phyloP scores from a whole-genome alignment of 140 eudicot species.

The Cichorium intybus region DNA sequence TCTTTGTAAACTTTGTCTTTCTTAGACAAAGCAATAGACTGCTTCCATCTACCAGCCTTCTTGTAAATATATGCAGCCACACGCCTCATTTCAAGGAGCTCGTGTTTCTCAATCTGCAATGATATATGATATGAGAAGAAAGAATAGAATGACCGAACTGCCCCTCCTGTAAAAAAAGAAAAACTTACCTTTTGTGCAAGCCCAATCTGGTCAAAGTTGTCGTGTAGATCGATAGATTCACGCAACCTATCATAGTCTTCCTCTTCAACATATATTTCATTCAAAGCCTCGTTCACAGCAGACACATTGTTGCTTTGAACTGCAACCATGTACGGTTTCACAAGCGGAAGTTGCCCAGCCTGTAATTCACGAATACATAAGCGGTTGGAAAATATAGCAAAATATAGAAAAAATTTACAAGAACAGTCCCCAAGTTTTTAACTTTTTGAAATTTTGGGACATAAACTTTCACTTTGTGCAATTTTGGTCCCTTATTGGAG shows the following conservation, averaged over 20 bases:
- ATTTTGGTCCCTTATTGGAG: no score
- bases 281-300: constrained; percentile 97
- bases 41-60: constrained; percentile 99
- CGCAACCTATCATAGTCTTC: constrained; percentile 97
- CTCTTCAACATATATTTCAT: constrained; percentile 95
- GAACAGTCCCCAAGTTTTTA: no score
- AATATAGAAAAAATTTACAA: no score
- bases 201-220: constrained; percentile 95
- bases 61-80: constrained; percentile 98
- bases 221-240: constrained; percentile 94
- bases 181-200: constrained; percentile 89
- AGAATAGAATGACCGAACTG: background rate
- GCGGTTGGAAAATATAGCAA: no score
- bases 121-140: background rate
- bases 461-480: no score
- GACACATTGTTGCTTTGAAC: constrained; percentile 98
- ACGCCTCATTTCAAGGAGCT: constrained; percentile 99
- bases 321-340: constrained; percentile 97
- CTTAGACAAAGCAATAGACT: constrained; percentile 92
- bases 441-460: no score
- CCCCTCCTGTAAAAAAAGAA: background rate
- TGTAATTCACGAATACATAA: no score
- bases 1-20: constrained; percentile 95
- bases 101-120: constrained; percentile 96
- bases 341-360: constrained; percentile 96